Conservation (phyloP, 768 basidiomycete species). For the Naganishia onofrii region DNA sequence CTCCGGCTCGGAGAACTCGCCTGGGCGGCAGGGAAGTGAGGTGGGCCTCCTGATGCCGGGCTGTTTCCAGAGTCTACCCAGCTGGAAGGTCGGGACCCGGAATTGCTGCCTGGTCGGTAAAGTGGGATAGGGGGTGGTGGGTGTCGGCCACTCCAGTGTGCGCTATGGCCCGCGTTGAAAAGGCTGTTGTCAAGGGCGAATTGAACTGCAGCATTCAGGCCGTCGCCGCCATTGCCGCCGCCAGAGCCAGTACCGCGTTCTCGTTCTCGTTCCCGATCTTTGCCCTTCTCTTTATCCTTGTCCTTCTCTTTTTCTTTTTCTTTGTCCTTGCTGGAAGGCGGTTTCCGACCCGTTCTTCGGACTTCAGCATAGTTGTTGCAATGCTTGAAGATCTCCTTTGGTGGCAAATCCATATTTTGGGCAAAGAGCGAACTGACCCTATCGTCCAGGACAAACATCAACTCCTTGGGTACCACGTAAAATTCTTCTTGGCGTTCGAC, state of each 20-base stretch:
- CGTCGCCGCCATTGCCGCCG: too few relatives aligned
- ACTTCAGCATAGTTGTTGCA: slow-evolving; percentile 76
- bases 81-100: slow-evolving; percentile 21
- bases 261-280: slow-evolving; percentile 16
- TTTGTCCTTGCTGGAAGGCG: slow-evolving; percentile 8
- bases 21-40: background rate
- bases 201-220: background rate
- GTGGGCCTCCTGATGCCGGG: slow-evolving; percentile 7
- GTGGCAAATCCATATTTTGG: slow-evolving; percentile 80
- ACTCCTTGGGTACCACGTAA: slow-evolving; percentile 85
- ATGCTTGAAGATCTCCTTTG: slow-evolving; percentile 93
- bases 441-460: slow-evolving; percentile 78
- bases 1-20: slow-evolving; percentile 20
- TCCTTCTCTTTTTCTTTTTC: background rate
- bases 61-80: slow-evolving; percentile 17
- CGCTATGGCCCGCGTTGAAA: slow-evolving; percentile 11
- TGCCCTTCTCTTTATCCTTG: slow-evolving; percentile 18
- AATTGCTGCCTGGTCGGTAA: slow-evolving; percentile 21
- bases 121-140: background rate
- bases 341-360: slow-evolving; percentile 29
- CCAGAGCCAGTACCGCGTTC: background rate
- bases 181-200: slow-evolving; percentile 7
- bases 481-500: slow-evolving; percentile 93
- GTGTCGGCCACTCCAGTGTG: slow-evolving; percentile 11
- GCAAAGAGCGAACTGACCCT: slow-evolving; percentile 76